Percentiles rank a stretch among this genome's conserved stretches.
phyloP scores from a whole-genome alignment of 768 basidiomycete genomes.

The Rhizopogon vinicolor region DNA sequence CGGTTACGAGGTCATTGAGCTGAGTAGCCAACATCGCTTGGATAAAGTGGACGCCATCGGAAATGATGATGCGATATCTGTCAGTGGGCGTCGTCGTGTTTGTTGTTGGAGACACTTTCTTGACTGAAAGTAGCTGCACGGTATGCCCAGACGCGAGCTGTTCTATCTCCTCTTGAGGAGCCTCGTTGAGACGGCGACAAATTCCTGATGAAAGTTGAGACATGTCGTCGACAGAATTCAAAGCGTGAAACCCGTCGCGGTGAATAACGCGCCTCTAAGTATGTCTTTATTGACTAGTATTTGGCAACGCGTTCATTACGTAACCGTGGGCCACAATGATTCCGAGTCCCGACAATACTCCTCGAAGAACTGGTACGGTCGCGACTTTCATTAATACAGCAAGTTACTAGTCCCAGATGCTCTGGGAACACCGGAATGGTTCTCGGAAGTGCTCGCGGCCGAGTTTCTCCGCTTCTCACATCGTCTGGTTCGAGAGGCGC shows the following conservation, averaged over 20 bases:
- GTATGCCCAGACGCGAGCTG: slow-evolving; percentile 35
- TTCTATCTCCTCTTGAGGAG: slow-evolving; percentile 27
- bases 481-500: no score
- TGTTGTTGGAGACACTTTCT: slow-evolving; percentile 50
- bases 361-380: no score
- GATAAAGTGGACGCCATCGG: slow-evolving; percentile 81
- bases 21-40: slow-evolving; percentile 97
- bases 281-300: slow-evolving; percentile 1
- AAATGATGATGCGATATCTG: slow-evolving; percentile 79
- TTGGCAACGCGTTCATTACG: slow-evolving; percentile 7
- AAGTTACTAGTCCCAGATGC: no score
- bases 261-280: not conserved
- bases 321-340: not conserved
- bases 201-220: slow-evolving; percentile 57
- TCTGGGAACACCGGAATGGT: no score
- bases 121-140: slow-evolving; percentile 81
- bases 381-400: no score
- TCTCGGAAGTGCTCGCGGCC: no score
- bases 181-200: slow-evolving; percentile 43
- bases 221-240: slow-evolving; percentile 23
- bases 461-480: no score
- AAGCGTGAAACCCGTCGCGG: not conserved
- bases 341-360: no score
- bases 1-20: slow-evolving; percentile 70
- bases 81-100: slow-evolving; percentile 37